A percentile compares a stretch with the other conserved stretches of the same genome.
Conservation (phyloP, 257 asterid species). For the Plantago elongata region DNA sequence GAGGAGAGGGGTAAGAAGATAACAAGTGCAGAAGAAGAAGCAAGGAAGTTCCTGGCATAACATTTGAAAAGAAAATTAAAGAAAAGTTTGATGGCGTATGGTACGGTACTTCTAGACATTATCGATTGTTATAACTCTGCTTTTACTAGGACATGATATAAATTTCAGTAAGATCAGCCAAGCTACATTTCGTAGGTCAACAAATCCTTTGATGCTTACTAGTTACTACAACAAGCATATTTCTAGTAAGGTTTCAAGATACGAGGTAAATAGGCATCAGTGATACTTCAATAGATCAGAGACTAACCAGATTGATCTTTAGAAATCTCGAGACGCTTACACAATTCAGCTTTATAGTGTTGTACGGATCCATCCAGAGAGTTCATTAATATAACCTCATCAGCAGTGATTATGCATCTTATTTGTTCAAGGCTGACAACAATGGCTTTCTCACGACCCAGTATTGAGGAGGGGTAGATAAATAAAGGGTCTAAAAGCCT, state of each 20-base stretch:
- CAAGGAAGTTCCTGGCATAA: conserved; percentile 4
- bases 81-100: too few relatives aligned
- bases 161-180: too few relatives aligned
- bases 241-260: not conserved
- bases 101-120: too few relatives aligned
- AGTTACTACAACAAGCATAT: too few relatives aligned
- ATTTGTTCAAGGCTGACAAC: conserved; percentile 94
- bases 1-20: not conserved
- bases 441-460: conserved; percentile 98
- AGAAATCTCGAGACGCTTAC: conserved; percentile 81
- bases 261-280: not conserved
- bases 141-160: too few relatives aligned
- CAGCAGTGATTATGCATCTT: conserved; percentile 94
- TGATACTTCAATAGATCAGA: conserved; percentile 10
- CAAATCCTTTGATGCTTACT: too few relatives aligned
- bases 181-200: too few relatives aligned
- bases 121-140: too few relatives aligned
- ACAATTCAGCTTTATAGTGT: conserved; percentile 75
- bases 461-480: conserved; percentile 80
- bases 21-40: not conserved
- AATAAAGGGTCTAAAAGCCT: conserved; percentile 95
- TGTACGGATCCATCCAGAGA: conserved; percentile 76
- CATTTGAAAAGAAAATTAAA: not conserved
- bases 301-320: conserved; percentile 75
- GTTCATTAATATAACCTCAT: conserved; percentile 91